Evolutionary conservation across 305 asterid genomes (phyloP), one percentile per base, ranked within the genome.

Genomic region (Fraxinus velutina): DNA sequence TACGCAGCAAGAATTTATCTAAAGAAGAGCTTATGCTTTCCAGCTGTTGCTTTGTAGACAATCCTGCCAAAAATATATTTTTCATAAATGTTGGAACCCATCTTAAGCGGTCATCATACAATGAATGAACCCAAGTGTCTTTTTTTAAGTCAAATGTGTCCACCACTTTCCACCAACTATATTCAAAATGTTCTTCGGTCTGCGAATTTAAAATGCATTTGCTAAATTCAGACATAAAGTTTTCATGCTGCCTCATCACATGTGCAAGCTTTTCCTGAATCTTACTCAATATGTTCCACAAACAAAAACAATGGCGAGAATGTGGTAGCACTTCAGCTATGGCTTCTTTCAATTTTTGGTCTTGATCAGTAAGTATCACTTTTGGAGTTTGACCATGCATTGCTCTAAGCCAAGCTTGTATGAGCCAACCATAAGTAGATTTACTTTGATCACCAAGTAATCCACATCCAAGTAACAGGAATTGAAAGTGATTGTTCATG

Each of bases 301-400:
- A 79, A 83, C 88, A 88, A 82, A 81, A 89, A 84, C 87, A 88
- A 81, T 88, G 92, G 73, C 85, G 88, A 77, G 92, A 88, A 70
- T 39, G 80, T 0, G 91, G 89, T 42, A 90, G 85, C 77, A 87
- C 87, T 62, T 89, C 91, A 36, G 84, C 87, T 15, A 88, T 68
- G 57, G 87, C 90, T 82, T 85, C 90, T 81, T 87, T 81, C 81
- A 90, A 75, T 47, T 37, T 73, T n/a, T 81, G 77, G 78, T 85
- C 91, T 87, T 89, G 90, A 70, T 89, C 91, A 66, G 92, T 88
- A 81, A 89, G 72, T 76, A 89, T 86, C 78, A 90, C 90, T 76
- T 88, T 89, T 21, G 94, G 94, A 82, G 88, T 87, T 87, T 57
- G 89, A 72, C 89, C 90, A 42, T 80, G 84, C 91, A 89, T 85